Evolutionary conservation across 352 stramenopile genomes (phyloP).

Genomic region (Phytophthora niederhauseri): DNA sequence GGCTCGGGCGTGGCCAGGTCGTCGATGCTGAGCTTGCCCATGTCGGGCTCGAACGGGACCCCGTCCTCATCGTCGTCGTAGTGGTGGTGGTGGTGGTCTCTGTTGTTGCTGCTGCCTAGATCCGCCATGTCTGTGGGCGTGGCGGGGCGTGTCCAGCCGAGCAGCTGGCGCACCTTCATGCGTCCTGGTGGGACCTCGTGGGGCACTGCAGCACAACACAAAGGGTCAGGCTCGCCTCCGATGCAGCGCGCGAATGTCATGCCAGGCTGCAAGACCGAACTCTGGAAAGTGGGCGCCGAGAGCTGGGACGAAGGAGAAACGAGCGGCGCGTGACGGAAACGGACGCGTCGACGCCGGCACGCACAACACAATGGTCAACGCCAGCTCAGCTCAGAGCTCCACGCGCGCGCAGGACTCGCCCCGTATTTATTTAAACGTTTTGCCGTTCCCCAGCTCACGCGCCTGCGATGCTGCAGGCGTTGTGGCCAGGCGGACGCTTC

Average conservation of each 20-base stretch:
- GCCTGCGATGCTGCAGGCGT: constrained; percentile 26
- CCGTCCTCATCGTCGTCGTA: constrained; percentile 11
- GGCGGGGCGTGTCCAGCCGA: constrained; percentile 38
- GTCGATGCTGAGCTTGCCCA: constrained; percentile 18
- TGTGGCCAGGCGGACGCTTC: constrained; percentile 18
- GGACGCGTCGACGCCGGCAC: constrained; percentile 19
- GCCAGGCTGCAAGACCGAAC: constrained; percentile 5
- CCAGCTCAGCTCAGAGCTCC: background rate
- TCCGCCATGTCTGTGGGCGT: constrained; percentile 18
- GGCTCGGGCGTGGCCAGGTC: constrained; percentile 9
- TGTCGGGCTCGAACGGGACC: constrained; percentile 13
- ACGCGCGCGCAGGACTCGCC: background rate
- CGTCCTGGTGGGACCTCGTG: constrained; percentile 34
- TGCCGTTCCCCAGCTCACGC: background rate
- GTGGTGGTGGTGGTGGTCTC: constrained; percentile 1
- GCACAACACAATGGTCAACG: background rate
- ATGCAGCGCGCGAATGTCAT: constrained; percentile 67
- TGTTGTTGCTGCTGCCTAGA: constrained; percentile 30
- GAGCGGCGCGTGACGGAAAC: constrained; percentile 36
- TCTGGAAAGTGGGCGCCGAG: constrained; percentile 26
- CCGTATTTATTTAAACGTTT: constrained; percentile 5
- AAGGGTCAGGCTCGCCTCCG: constrained; percentile 53
- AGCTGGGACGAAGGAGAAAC: constrained; percentile 22
- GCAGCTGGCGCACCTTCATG: constrained; percentile 56
- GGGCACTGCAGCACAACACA: constrained; percentile 44